phyloP scores from a whole-genome alignment of 2,329 filamentous ascomycete genomes.

The Coniosporium tulheliwenetii region DNA sequence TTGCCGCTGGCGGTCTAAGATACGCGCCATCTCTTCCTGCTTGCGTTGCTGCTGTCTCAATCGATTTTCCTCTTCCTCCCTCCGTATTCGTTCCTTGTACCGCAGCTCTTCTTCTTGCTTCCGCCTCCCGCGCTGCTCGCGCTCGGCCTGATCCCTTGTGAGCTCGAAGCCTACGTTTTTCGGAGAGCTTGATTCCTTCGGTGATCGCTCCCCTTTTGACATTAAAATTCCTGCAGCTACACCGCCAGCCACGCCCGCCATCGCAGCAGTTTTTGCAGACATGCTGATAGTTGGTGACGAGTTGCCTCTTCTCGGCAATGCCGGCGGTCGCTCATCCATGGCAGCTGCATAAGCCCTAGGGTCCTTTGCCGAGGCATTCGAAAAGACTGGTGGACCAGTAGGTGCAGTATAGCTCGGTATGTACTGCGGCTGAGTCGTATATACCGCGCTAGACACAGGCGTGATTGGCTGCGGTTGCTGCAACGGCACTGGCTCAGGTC shows the following conservation, averaged over 20 bases:
- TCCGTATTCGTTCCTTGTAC: conserved; percentile 9
- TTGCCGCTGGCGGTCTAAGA: too few relatives aligned
- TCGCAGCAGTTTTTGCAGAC: conserved; percentile 24
- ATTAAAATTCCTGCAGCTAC: conserved; percentile 18
- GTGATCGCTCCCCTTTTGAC: too few relatives aligned
- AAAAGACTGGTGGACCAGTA: conserved; percentile 23
- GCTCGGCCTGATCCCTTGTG: conserved; percentile 38
- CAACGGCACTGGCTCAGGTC: conserved; percentile 51
- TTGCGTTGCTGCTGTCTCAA: conserved; percentile 4
- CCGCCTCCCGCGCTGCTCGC: conserved; percentile 24
- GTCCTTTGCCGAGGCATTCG: conserved; percentile 4
- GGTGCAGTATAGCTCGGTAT: conserved; percentile 25
- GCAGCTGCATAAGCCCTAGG: not conserved
- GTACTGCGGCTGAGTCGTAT: conserved; percentile 30
- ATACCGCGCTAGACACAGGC: conserved; percentile 55
- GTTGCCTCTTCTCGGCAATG: conserved; percentile 24
- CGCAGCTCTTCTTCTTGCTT: conserved; percentile 15
- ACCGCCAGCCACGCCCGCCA: conserved; percentile 25
- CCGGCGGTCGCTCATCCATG: conserved; percentile 8
- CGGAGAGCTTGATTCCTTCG: too few relatives aligned
- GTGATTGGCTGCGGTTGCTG: conserved; percentile 71
- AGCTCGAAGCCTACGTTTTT: conserved; percentile 39
- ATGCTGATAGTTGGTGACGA: conserved; percentile 28
- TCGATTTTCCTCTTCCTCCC: conserved; percentile 5
- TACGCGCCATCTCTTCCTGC: not conserved